A percentile compares a stretch with the other conserved stretches of the same genome.
phyloP scores from a whole-genome alignment of 2,329 filamentous ascomycete genomes.

The Penicillium paneum region DNA sequence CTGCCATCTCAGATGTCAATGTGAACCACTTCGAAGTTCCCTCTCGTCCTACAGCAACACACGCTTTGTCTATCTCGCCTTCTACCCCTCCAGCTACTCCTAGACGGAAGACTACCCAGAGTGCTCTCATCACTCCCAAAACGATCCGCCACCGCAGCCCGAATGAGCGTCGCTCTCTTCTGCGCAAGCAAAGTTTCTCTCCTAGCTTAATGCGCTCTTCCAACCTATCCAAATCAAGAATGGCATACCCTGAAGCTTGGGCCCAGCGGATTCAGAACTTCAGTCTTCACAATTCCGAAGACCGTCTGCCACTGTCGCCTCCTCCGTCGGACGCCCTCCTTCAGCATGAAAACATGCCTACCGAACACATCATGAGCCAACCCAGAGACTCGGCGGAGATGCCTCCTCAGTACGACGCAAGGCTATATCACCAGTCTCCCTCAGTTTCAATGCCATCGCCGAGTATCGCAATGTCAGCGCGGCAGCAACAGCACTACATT shows the following conservation, averaged over 20 bases:
- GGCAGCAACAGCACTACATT: conserved; percentile 35
- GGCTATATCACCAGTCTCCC: conserved; percentile 34
- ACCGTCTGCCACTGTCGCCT: conserved; percentile 44
- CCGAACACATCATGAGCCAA: conserved; percentile 34
- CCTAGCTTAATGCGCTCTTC: conserved; percentile 57
- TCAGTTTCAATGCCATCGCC: conserved; percentile 36
- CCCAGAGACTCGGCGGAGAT: conserved; percentile 29
- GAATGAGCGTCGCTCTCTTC: conserved; percentile 38
- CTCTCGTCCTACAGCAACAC: conserved; percentile 21
- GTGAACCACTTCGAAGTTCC: conserved; percentile 34
- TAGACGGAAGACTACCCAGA: conserved; percentile 36
- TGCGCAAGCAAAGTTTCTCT: conserved; percentile 45
- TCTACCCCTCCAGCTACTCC: conserved; percentile 40
- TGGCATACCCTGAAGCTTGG: conserved; percentile 49
- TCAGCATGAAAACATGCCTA: conserved; percentile 38
- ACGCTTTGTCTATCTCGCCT: conserved; percentile 28
- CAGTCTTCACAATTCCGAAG: conserved; percentile 46
- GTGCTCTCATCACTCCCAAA: conserved; percentile 39
- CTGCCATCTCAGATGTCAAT: conserved; percentile 32
- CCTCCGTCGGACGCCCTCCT: conserved; percentile 45
- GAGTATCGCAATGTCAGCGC: conserved; percentile 26
- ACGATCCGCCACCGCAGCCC: conserved; percentile 40
- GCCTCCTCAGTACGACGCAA: conserved; percentile 32
- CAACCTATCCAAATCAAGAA: conserved; percentile 44
- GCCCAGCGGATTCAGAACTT: conserved; percentile 54